These are phyloP conservation scores for barley (Hordeum vulgare) DNA, from an alignment of 176 grass and related monocot genomes.

Conservation along the genomic window MorexV3_pseudomolecules_assembly NC_058520.1:93104962-93105461, in stretches of 20 bases:
- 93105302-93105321: conserved; percentile 24
- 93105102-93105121: background rate
- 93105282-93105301: background rate
- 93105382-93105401: background rate
- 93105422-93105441: too few species aligned
- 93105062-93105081: background rate
- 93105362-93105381: conserved; percentile 1
- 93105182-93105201: background rate
- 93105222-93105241: background rate
- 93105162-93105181: conserved; percentile 19
- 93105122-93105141: background rate
- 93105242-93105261: conserved; percentile 7
- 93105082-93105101: background rate
- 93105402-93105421: background rate
- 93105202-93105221: background rate
- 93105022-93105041: conserved; percentile 40
- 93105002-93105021: conserved; percentile 25
- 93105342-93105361: background rate
- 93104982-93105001: conserved; percentile 8
- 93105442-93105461: too few species aligned
- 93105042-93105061: conserved; percentile 39
- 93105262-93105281: conserved; percentile 36
- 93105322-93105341: conserved; percentile 39
- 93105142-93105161: conserved; percentile 11
- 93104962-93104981: conserved; percentile 40